phyloP scores from a whole-genome alignment of 2,329 filamentous ascomycete genomes.

The Thielaviopsis euricoi region DNA sequence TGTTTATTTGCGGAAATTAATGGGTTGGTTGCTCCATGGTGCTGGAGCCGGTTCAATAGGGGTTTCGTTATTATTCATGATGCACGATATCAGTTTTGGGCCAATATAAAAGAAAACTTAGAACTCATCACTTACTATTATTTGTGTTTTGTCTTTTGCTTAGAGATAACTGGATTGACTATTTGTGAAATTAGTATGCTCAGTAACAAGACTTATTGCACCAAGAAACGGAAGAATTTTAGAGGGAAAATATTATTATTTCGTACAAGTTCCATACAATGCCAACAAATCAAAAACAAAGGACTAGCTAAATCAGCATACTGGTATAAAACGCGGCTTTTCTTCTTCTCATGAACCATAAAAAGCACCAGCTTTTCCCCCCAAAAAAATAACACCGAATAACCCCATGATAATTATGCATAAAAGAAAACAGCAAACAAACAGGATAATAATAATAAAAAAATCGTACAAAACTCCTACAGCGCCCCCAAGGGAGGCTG shows the following conservation, averaged over 20 bases:
- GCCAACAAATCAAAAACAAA: background rate
- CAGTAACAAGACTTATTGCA: background rate
- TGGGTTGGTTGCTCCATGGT: slow-evolving; percentile 4
- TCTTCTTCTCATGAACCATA: background rate
- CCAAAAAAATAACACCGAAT: background rate
- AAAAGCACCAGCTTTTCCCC: background rate
- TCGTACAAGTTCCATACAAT: background rate
- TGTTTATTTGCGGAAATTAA: slow-evolving; percentile 4
- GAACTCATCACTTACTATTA: background rate
- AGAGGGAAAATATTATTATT: no score
- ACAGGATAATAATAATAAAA: background rate
- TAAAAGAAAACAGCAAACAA: background rate
- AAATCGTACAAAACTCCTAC: background rate
- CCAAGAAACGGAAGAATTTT: no score
- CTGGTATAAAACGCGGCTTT: background rate
- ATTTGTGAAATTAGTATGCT: no score
- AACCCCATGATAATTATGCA: slow-evolving; percentile 1
- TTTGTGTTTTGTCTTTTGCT: background rate
- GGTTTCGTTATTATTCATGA: background rate
- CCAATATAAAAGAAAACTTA: background rate
- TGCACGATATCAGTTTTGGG: background rate
- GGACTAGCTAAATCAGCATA: background rate
- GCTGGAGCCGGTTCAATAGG: slow-evolving; percentile 3
- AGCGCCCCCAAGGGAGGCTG: background rate
- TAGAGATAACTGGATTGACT: no score